A percentile compares a stretch with the other conserved stretches of the same genome.
Evolutionary conservation across 2,329 filamentous ascomycete genomes (phyloP).

Genomic region (Sclerotinia glacialis): DNA sequence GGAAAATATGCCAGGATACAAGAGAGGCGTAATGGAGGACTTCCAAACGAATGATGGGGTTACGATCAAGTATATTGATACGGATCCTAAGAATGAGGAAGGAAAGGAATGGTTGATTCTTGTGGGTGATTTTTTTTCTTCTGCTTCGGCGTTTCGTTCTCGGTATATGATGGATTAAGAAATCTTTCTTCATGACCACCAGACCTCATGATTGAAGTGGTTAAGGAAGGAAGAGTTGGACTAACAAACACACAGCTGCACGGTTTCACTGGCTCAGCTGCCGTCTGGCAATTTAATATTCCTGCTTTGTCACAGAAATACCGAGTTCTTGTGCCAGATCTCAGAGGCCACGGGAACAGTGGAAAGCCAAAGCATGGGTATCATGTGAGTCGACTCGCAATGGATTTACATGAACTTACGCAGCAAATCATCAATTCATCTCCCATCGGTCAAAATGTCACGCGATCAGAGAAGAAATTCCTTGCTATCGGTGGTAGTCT

Average conservation of each 20-base stretch:
- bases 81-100: constrained; percentile 21
- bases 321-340: constrained; percentile 36
- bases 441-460: not conserved
- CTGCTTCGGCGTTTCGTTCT: too few species aligned
- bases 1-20: not conserved
- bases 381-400: constrained; percentile 38
- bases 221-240: not conserved
- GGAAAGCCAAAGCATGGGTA: constrained; percentile 35
- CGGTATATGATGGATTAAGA: not conserved
- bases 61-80: constrained; percentile 32
- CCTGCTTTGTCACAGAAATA: constrained; percentile 28
- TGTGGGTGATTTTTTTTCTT: constrained; percentile 25
- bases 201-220: too few species aligned
- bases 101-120: constrained; percentile 30
- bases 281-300: constrained; percentile 38
- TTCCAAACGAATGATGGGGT: constrained; percentile 33
- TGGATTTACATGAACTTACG: constrained; percentile 36
- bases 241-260: constrained; percentile 33
- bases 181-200: too few species aligned
- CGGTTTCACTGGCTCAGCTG: constrained; percentile 39
- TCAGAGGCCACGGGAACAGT: constrained; percentile 37
- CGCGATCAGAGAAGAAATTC: constrained; percentile 16
- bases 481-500: constrained; percentile 37
- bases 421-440: constrained; percentile 20
- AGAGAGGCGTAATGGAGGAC: constrained; percentile 22